Evolutionary conservation across 2,329 filamentous ascomycete genomes (phyloP), one percentile per base, ranked within the genome.

Genomic region (Didymella keratinophila): DNA sequence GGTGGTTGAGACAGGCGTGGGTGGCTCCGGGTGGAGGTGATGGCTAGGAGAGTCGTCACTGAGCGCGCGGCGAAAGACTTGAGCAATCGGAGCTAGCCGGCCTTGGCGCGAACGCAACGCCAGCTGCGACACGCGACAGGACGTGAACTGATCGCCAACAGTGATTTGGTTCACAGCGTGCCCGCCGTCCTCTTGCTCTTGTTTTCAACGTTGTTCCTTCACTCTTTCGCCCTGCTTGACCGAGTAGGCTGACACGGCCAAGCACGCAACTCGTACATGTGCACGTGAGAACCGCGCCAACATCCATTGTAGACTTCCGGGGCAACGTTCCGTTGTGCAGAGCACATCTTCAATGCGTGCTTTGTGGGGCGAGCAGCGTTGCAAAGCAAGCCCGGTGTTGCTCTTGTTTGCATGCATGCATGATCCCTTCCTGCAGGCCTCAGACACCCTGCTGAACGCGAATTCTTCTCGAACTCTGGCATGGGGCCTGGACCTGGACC

Each of bases 41-140:
- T 57, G 62, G 59, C 58, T 59, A 59, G 50, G 61, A 58, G 62
- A 58, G 59, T 30, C 39, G 56, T 58, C 56, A 41, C n/a, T 18
- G n/a, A 58, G 56, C 50, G 56, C 56, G 56, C 50, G 41, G 50
- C 56, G 56, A 58, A 58, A 58, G 56, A 27, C 50, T 54, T 52
- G 45, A 45, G 50, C 50, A 43, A 44, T 46, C 41, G 39, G 56
- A 54, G 50, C 56, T 58, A 58, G 21, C 49, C 30, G 44, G 50
- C 30, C 49, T 58, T 58, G 56, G 56, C 56, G 25, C 23, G 41
- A 43, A 43, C 41, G 41, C 23, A 16, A 14, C 39, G 39, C 11
- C 10, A 42, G 20, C 20, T 10, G 28, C 43, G 32, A 42, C 43
- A 37, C 52, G 52, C 52, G 52, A 55, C 52, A 27, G 7, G 21